Evolutionary conservation across 2,329 filamentous ascomycete species (phyloP).

Genomic region (Microdochium paspali): DNA sequence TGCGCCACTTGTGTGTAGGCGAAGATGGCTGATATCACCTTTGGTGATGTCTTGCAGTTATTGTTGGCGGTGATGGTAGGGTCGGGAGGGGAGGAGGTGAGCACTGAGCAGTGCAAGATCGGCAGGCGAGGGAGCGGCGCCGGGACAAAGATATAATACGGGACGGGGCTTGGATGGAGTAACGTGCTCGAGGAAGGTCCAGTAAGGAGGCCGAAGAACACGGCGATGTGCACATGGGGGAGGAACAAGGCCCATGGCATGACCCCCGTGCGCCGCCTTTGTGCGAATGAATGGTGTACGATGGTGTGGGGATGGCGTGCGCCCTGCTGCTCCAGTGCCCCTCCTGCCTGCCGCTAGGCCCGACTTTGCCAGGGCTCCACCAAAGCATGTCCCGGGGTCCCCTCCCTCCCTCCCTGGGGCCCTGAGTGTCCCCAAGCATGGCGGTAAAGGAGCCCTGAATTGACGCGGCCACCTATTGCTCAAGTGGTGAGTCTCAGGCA

Average conservation of each 20-base stretch:
- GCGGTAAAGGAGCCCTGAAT: too few relatives aligned
- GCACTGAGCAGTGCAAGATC: background rate
- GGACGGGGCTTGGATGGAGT: background rate
- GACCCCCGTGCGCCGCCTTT: background rate
- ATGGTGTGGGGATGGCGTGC: background rate
- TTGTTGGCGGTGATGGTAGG: background rate
- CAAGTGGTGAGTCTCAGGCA: too few relatives aligned
- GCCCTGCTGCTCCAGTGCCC: slow-evolving; percentile 1
- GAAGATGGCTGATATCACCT: background rate
- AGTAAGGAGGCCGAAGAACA: too few relatives aligned
- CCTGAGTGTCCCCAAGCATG: too few relatives aligned
- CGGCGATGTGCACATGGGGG: slow-evolving; percentile 1
- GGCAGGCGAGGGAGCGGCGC: background rate
- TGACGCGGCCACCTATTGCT: too few relatives aligned
- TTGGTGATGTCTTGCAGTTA: background rate
- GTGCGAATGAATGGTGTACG: background rate
- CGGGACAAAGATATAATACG: background rate
- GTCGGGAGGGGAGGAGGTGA: background rate
- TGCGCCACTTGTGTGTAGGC: background rate
- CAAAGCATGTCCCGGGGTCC: too few relatives aligned
- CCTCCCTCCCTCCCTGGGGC: too few relatives aligned
- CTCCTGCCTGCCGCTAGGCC: background rate
- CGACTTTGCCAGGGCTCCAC: background rate
- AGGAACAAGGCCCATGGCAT: background rate
- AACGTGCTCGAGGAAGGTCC: background rate